phyloP scores from a whole-genome alignment of 2,329 filamentous ascomycete genomes.

The Xylaria multiplex region DNA sequence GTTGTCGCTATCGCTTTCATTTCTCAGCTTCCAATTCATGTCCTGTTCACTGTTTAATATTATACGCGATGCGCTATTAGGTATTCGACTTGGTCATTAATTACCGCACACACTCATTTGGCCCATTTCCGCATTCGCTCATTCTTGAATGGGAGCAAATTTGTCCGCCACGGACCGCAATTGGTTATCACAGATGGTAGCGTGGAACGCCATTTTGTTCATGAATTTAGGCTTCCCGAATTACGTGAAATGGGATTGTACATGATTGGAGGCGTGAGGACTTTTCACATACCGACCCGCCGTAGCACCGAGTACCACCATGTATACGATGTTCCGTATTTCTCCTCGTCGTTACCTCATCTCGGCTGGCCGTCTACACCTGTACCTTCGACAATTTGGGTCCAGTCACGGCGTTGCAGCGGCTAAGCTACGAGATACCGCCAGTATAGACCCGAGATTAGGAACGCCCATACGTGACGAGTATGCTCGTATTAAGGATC shows the following conservation, averaged over 20 bases:
- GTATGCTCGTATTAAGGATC: slow-evolving; percentile 57
- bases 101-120: slow-evolving; percentile 6
- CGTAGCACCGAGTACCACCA: slow-evolving; percentile 5
- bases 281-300: slow-evolving; percentile 11
- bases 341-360: background rate
- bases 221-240: background rate
- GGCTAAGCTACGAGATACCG: slow-evolving; percentile 27
- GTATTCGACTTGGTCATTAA: background rate
- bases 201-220: slow-evolving; percentile 2
- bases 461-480: slow-evolving; percentile 58
- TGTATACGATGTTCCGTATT: slow-evolving; percentile 26
- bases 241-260: background rate
- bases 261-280: background rate
- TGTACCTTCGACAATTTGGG: slow-evolving; percentile 9
- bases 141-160: background rate
- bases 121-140: background rate
- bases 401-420: slow-evolving; percentile 21
- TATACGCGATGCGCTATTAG: background rate
- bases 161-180: background rate
- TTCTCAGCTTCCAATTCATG: background rate
- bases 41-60: background rate
- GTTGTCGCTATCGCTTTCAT: background rate
- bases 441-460: slow-evolving; percentile 52
- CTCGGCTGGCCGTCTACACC: slow-evolving; percentile 7
- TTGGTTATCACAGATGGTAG: background rate